Evolutionary conservation across 805 yeast species (phyloP), one percentile per base, ranked within the genome.

Genomic region (Tetrapisispora pingtungensis): DNA sequence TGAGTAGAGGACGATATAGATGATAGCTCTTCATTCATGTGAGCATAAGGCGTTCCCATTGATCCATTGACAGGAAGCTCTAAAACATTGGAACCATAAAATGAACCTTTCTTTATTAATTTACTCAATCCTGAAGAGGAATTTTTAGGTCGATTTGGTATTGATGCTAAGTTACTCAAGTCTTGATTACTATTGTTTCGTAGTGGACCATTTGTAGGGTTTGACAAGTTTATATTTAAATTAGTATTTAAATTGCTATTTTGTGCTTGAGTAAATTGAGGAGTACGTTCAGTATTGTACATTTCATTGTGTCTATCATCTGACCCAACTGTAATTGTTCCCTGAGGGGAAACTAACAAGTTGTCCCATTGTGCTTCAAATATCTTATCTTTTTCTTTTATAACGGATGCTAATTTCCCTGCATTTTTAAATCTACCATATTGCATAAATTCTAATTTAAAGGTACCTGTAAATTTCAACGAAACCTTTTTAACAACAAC

Each of bases 301-400:
- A 22, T 43, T 10, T 33, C 32, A 6, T 41, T 44, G 19, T 30
- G 34, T 10, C 40, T 36, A 13, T 41, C 19, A 14, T 48, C 52
- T 0, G 49, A 45, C 4, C 59, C 57, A 12, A 51, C 50, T 0
- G 42, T 46, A 2, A 62, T 48, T 5, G 36, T 34, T 1, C 73
- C 74, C 10, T 59, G 52, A 1, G 66, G 41, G 13, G 56, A 53
- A 1, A 55, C 44, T 18, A 70, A 49, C 6, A 77, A 61, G 49
- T 78, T 75, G 47, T 80, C 84, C 96, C 95, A 87, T 22, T 66
- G 67, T 49, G 79, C 78, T 50, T 87, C 93, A 54, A 77, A 86
- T 3, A 89, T 59, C 8, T 70, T 70, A 45, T 75, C 72, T 37
- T 78, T 80, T 55, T 80, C 72, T 43, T 67, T 69, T 2, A 70